Conservation (phyloP, 2,329 filamentous ascomycete genomes). For the Neophaeococcomyces mojaviensis region DNA sequence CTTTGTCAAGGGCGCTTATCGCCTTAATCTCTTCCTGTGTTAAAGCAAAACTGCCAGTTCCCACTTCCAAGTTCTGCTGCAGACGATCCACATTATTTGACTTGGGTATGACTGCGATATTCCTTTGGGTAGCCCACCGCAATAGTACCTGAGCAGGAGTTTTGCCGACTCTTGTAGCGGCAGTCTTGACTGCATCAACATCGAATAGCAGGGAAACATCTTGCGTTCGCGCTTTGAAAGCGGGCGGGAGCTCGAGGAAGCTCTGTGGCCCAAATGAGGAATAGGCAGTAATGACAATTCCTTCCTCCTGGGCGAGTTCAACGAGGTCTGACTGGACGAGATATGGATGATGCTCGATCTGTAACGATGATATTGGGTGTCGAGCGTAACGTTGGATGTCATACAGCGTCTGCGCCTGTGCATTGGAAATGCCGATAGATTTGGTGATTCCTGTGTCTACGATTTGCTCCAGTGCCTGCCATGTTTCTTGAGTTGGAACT, state of each 20-base stretch:
- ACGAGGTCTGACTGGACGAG: conserved; percentile 67
- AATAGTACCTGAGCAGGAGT: conserved; percentile 73
- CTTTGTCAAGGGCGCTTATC: conserved; percentile 16
- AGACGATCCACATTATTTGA: conserved; percentile 48
- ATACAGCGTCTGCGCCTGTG: conserved; percentile 68
- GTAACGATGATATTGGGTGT: conserved; percentile 66
- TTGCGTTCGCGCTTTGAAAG: conserved; percentile 56
- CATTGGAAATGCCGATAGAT: conserved; percentile 77
- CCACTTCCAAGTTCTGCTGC: conserved; percentile 20
- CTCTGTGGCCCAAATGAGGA: conserved; percentile 73
- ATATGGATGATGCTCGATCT: conserved; percentile 89
- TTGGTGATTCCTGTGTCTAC: conserved; percentile 61
- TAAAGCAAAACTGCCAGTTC: conserved; percentile 14
- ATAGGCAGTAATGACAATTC: conserved; percentile 72
- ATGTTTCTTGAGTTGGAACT: conserved; percentile 72
- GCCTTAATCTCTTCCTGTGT: conserved; percentile 15
- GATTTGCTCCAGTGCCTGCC: conserved; percentile 70
- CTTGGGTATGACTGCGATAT: conserved; percentile 77
- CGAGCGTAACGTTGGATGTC: conserved; percentile 72
- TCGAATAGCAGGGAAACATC: conserved; percentile 63
- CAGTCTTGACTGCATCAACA: conserved; percentile 54
- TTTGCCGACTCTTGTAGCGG: conserved; percentile 64
- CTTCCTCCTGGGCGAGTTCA: conserved; percentile 60
- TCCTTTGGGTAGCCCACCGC: conserved; percentile 78
- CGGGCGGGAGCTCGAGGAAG: conserved; percentile 60